phyloP scores from a whole-genome alignment of 2,329 filamentous ascomycete species.

The Diaporthe citrichinensis region DNA sequence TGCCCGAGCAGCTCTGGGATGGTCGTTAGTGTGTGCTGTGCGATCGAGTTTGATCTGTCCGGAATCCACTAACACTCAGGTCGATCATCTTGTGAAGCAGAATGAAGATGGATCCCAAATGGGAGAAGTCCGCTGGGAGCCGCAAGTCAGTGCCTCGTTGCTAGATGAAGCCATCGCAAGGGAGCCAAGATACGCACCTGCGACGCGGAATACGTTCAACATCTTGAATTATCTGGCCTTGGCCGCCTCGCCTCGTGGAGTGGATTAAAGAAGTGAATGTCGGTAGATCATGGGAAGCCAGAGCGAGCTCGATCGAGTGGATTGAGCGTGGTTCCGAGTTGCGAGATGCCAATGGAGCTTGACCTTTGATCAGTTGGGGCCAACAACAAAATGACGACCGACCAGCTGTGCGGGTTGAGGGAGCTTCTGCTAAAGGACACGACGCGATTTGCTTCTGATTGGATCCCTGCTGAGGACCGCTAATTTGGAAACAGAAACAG shows the following conservation, averaged over 20 bases:
- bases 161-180: conserved; percentile 38
- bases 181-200: conserved; percentile 58
- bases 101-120: conserved; percentile 94
- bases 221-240: conserved; percentile 51
- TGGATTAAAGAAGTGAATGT: conserved; percentile 28
- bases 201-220: conserved; percentile 72
- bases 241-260: conserved; percentile 27
- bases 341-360: conserved; percentile 25
- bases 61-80: conserved; percentile 78
- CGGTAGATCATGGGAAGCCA: conserved; percentile 30
- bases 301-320: conserved; percentile 7
- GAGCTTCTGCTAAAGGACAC: conserved; percentile 54
- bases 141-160: conserved; percentile 43
- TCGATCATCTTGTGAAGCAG: conserved; percentile 96
- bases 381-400: conserved; percentile 30
- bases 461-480: conserved; percentile 45
- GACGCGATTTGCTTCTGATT: conserved; percentile 59
- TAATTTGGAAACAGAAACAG: conserved; percentile 15
- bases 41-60: conserved; percentile 2
- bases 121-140: conserved; percentile 89
- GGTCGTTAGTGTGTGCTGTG: conserved; percentile 42
- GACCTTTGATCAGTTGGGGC: conserved; percentile 24
- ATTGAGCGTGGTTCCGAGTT: neutral
- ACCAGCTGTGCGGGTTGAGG: conserved; percentile 15
- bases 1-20: conserved; percentile 91